Evolutionary conservation across 2,329 filamentous ascomycete species (phyloP).

Genomic region (Thielaviopsis ethacetica): DNA sequence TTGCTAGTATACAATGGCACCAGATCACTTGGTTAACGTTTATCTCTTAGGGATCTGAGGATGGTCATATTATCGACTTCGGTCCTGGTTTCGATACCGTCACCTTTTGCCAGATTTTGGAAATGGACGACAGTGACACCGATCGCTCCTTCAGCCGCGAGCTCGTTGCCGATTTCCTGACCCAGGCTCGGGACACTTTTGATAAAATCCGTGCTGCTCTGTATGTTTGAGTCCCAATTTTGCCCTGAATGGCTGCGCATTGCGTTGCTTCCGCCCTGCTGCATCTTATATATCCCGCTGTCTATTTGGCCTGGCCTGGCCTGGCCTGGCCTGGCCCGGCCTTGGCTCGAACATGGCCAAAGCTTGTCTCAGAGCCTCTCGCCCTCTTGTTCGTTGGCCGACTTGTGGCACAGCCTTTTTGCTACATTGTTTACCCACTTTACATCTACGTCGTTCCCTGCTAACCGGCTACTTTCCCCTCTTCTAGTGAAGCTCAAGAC

Average conservation of each 20-base stretch:
- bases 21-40: background rate
- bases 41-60: constrained; percentile 23
- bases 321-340: background rate
- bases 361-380: background rate
- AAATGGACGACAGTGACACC: constrained; percentile 88
- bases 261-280: background rate
- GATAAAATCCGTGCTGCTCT: constrained; percentile 63
- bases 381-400: background rate
- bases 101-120: constrained; percentile 89
- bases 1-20: background rate
- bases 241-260: background rate
- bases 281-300: background rate
- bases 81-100: constrained; percentile 59
- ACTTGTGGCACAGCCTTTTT: background rate
- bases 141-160: constrained; percentile 76
- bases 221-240: constrained; percentile 38
- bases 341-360: background rate
- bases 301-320: background rate
- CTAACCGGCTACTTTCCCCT: background rate
- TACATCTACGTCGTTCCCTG: background rate
- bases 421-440: background rate
- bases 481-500: constrained; percentile 44
- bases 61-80: constrained; percentile 35
- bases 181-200: constrained; percentile 79
- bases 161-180: constrained; percentile 85